These are phyloP conservation scores for Oemleria cerasiformis DNA, from an alignment of 306 rosid species.

Conservation along the genomic window DNA sequence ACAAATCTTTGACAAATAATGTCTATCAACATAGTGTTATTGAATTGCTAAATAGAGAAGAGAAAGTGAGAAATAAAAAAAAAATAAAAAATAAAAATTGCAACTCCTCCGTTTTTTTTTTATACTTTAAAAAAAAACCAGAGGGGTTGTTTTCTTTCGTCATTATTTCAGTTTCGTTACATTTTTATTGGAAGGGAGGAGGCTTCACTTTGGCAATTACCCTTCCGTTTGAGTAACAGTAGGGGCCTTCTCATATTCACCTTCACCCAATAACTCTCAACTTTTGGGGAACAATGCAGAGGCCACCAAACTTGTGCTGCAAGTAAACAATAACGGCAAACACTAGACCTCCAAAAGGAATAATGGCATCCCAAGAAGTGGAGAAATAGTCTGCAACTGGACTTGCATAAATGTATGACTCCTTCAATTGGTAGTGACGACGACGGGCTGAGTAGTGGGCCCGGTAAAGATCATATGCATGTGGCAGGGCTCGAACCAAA, in stretches of 20 bases:
- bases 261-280: conserved; percentile 24
- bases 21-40: no score
- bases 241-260: conserved; percentile 36
- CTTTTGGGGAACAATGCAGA: conserved; percentile 32
- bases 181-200: no score
- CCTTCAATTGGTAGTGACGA: neutral
- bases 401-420: conserved; percentile 39
- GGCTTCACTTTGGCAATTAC: no score
- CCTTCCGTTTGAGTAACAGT: conserved; percentile 25
- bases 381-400: conserved; percentile 42
- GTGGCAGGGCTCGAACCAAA: conserved; percentile 45
- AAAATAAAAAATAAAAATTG: no score
- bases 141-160: no score
- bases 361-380: conserved; percentile 43
- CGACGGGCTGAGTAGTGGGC: neutral
- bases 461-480: conserved; percentile 54
- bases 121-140: no score
- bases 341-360: conserved; percentile 36
- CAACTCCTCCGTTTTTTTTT: no score
- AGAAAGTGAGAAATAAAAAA: no score
- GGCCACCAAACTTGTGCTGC: conserved; percentile 47
- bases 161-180: no score
- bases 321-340: conserved; percentile 44
- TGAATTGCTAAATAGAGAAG: no score
- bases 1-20: no score